phyloP scores from a whole-genome alignment of 2,329 filamentous ascomycete genomes.

The Claviceps arundinis region DNA sequence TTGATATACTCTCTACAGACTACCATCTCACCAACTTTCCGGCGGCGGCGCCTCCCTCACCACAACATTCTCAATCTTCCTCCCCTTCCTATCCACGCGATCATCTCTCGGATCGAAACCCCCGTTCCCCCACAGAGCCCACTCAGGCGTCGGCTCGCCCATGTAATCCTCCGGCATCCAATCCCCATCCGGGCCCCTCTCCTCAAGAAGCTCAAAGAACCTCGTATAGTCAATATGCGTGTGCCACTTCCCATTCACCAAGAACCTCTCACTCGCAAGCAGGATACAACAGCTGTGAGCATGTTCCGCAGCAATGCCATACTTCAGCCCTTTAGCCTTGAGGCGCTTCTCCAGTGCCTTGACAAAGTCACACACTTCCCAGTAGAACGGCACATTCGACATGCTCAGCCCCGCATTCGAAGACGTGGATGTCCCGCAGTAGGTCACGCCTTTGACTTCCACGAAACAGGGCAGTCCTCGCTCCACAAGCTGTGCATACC shows the following conservation, averaged over 20 bases:
- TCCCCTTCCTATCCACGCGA: conserved; percentile 76
- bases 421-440: conserved; percentile 81
- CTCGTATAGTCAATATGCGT: conserved; percentile 80
- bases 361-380: conserved; percentile 77
- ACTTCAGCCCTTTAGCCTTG: conserved; percentile 55
- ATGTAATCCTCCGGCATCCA: conserved; percentile 89
- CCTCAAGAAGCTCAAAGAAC: conserved; percentile 77
- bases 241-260: conserved; percentile 68
- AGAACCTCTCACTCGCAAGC: conserved; percentile 71
- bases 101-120: conserved; percentile 87
- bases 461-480: conserved; percentile 81
- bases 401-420: conserved; percentile 82
- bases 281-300: conserved; percentile 89
- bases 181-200: conserved; percentile 47
- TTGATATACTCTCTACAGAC: too few species aligned
- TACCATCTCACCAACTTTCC: conserved; percentile 4
- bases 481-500: conserved; percentile 82
- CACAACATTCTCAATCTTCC: conserved; percentile 38
- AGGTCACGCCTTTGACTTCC: conserved; percentile 93
- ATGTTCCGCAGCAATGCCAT: conserved; percentile 90
- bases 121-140: conserved; percentile 89
- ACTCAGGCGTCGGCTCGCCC: conserved; percentile 71
- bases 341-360: conserved; percentile 59
- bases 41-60: conserved; percentile 17
- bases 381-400: conserved; percentile 94